Evolutionary conservation across 352 stramenopile species (phyloP), one percentile per base, ranked within the genome.

Genomic region (Globisporangium alternatum): DNA sequence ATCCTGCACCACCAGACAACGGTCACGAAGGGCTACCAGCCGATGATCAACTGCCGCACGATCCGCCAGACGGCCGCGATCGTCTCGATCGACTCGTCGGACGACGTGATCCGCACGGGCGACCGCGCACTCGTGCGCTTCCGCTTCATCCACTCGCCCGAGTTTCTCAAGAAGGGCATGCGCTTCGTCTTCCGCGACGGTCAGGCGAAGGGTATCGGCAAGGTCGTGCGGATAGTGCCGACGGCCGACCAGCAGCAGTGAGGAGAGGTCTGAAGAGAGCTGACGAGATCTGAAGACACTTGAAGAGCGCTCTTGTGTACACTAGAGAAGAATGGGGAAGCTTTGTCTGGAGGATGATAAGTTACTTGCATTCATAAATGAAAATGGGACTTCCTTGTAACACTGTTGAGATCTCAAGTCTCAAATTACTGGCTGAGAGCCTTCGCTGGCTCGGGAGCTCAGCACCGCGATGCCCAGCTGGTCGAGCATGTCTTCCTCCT

Each of bases 101-200:
- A 92, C 60, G 88, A 95, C 17, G 84, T 88, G 13, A 95, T 98
- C 44, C 86, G 91, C 7, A 98, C 93, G 54, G 94, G 94, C 8
- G 90, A 98, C 66, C 84, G 85, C 51, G 93, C 91, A 56, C 73
- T 93, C 21, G 88, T 97, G 45, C 81, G 85, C 15, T 98, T 98
- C 69, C 80, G 79, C 28, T 97, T 98, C 69, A 85, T 97, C 66
- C 90, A 98, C 65, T 84, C 86, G 35, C 81, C 91, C 5, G 97
- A 99, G 76, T 99, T 98, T 75, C 74, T 99, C 62, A 95, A 97
- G 58, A 90, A 96, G 28, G 97, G 97, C 53, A 98, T 96, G 85
- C 85, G 87, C 62, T 98, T 99, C 75, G 85, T 99, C 37, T 99
- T 99, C 65, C 92, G 97, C 55, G 97, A 99, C 74, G 97, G 97